phyloP scores from a whole-genome alignment of 1,284 basidiomycete genomes.

The Agroathelia rolfsii region DNA sequence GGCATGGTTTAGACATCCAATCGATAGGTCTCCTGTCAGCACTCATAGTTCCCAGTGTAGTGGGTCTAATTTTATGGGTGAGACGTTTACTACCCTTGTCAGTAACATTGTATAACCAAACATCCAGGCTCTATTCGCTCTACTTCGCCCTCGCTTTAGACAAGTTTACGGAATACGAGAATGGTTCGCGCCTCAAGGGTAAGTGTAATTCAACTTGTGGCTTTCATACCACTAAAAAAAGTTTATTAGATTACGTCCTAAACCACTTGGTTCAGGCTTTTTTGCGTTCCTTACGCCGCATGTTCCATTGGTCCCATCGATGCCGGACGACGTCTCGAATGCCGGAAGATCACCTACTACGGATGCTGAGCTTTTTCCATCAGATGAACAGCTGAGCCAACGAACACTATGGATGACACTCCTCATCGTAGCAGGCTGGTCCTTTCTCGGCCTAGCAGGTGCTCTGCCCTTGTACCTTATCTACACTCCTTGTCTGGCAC shows the following conservation, averaged over 20 bases:
- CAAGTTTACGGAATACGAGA: slow-evolving; percentile 62
- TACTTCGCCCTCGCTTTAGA: slow-evolving; percentile 55
- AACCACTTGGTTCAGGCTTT: slow-evolving; percentile 43
- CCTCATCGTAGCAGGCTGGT: slow-evolving; percentile 53
- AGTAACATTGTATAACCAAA: slow-evolving; percentile 7
- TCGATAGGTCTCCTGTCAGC: slow-evolving; percentile 53
- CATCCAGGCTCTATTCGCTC: slow-evolving; percentile 50
- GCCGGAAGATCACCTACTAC: slow-evolving; percentile 35
- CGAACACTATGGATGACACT: slow-evolving; percentile 57
- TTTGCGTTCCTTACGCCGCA: slow-evolving; percentile 62
- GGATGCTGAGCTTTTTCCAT: slow-evolving; percentile 52
- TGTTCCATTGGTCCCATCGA: slow-evolving; percentile 52
- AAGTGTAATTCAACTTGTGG: slow-evolving; percentile 20
- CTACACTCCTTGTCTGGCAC: slow-evolving; percentile 53
- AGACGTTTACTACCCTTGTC: slow-evolving; percentile 17
- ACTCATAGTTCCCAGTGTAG: slow-evolving; percentile 40
- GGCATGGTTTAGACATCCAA: slow-evolving; percentile 52
- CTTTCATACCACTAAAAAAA: slow-evolving; percentile 5
- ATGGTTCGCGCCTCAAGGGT: slow-evolving; percentile 67
- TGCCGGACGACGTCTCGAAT: slow-evolving; percentile 46
- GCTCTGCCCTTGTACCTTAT: slow-evolving; percentile 66
- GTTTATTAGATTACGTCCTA: slow-evolving; percentile 46
- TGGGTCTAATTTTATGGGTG: slow-evolving; percentile 61
- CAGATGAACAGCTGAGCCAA: slow-evolving; percentile 64
- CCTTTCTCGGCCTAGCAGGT: slow-evolving; percentile 53